These are phyloP conservation scores for Cyathus striatus DNA, from an alignment of 768 basidiomycete genomes.

Conservation along the genomic window DNA sequence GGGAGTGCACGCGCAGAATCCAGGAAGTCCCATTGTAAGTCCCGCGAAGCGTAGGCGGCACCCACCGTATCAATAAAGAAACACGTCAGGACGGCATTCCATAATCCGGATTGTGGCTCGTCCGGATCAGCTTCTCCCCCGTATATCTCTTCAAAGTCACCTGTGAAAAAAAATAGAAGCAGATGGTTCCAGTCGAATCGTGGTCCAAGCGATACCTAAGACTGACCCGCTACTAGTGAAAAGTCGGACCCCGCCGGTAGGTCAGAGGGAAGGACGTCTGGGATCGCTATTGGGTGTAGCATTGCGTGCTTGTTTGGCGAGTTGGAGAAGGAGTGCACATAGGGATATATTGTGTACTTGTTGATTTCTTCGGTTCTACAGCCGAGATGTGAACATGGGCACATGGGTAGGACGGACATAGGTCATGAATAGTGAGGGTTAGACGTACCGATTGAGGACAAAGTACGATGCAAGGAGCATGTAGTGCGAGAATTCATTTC, in stretches of 20 bases:
- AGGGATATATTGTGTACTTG: slow-evolving; percentile 79
- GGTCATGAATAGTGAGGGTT: neutral
- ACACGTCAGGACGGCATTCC: slow-evolving; percentile 90
- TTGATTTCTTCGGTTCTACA: slow-evolving; percentile 65
- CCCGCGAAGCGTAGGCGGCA: neutral
- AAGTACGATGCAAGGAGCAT: slow-evolving; percentile 90
- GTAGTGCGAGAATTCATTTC: slow-evolving; percentile 94
- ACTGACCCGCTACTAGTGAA: slow-evolving; percentile 79
- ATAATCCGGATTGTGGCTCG: slow-evolving; percentile 70
- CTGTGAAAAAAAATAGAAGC: slow-evolving; percentile 22
- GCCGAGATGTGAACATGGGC: slow-evolving; percentile 39
- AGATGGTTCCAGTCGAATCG: neutral
- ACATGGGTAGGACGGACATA: slow-evolving; percentile 3
- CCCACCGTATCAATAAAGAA: slow-evolving; percentile 95
- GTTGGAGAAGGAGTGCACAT: slow-evolving; percentile 91
- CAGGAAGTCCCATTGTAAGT: too few relatives aligned
- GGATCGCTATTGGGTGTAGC: slow-evolving; percentile 65
- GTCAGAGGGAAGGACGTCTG: slow-evolving; percentile 78
- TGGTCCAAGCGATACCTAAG: slow-evolving; percentile 50
- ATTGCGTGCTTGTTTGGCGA: slow-evolving; percentile 52
- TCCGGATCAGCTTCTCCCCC: slow-evolving; percentile 47
- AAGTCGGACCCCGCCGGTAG: slow-evolving; percentile 65
- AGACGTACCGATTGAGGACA: slow-evolving; percentile 74
- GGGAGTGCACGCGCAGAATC: too few relatives aligned
- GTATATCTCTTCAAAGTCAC: slow-evolving; percentile 93